A percentile compares a stretch with the other conserved stretches of the same genome.
Evolutionary conservation across 148 eudicot genomes (phyloP).

Genomic region (Fallopia convolvulus): DNA sequence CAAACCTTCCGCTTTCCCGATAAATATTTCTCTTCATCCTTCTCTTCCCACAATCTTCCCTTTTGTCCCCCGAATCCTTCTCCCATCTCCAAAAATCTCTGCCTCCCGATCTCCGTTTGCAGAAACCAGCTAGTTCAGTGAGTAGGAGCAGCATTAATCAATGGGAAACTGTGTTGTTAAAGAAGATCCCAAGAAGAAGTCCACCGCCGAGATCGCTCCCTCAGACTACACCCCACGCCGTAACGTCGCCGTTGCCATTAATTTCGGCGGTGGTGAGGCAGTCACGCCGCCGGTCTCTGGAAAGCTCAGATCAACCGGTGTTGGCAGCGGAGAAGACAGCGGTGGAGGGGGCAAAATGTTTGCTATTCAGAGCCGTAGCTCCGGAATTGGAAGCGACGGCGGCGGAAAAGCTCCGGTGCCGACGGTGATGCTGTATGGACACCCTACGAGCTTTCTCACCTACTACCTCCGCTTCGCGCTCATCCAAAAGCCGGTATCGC

Average conservation of each 20-base stretch:
- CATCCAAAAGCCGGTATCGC: conserved; percentile 44
- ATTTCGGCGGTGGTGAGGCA: background rate
- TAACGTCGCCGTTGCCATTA: background rate
- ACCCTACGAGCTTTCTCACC: conserved; percentile 29
- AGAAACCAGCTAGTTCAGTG: background rate
- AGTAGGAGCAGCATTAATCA: background rate
- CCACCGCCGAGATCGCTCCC: conserved; percentile 37
- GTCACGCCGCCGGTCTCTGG: conserved; percentile 3
- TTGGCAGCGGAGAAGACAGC: conserved; percentile 13
- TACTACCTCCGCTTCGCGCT: conserved; percentile 56
- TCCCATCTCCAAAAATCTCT: background rate
- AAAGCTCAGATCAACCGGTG: background rate
- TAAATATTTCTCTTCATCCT: background rate
- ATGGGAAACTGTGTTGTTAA: conserved; percentile 11
- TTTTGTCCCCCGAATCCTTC: background rate
- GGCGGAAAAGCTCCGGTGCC: conserved; percentile 7
- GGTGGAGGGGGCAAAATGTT: background rate
- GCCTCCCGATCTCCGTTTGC: background rate
- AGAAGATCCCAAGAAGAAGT: conserved; percentile 15
- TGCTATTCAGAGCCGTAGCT: conserved; percentile 4
- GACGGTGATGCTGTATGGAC: conserved; percentile 32
- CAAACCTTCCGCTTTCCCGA: background rate
- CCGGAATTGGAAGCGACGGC: conserved; percentile 1
- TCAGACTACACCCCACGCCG: conserved; percentile 18
- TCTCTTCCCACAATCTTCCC: background rate